These are phyloP conservation scores for Penicillium verrucosum DNA, from an alignment of 2,329 filamentous ascomycete species.

Conservation along the genomic window DNA sequence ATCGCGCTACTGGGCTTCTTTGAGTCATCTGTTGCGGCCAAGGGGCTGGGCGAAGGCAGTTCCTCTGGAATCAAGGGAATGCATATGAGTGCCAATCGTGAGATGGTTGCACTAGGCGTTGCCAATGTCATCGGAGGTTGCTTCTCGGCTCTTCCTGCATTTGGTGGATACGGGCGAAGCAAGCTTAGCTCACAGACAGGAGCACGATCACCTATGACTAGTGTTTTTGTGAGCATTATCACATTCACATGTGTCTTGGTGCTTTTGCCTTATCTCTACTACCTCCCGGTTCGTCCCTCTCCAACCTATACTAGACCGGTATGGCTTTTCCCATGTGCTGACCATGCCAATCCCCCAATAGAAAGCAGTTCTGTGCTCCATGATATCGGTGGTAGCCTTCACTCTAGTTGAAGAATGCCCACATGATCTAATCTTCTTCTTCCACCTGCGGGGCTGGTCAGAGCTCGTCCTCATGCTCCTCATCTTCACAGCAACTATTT, in stretches of 20 bases:
- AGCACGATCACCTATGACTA: constrained; percentile 89
- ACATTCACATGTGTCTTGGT: constrained; percentile 77
- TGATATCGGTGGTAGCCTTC: constrained; percentile 94
- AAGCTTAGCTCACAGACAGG: constrained; percentile 94
- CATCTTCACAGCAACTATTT: constrained; percentile 88
- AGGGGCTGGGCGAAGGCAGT: constrained; percentile 68
- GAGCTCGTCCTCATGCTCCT: constrained; percentile 84
- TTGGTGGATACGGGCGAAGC: constrained; percentile 92
- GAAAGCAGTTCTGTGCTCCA: constrained; percentile 89
- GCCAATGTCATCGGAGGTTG: constrained; percentile 89
- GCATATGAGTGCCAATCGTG: constrained; percentile 82
- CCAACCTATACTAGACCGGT: background rate
- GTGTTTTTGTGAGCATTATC: constrained; percentile 77
- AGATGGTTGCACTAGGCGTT: constrained; percentile 84
- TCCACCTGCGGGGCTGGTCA: constrained; percentile 77
- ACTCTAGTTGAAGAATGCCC: constrained; percentile 94
- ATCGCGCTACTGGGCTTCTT: constrained; percentile 98
- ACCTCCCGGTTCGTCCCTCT: constrained; percentile 72
- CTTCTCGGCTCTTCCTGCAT: constrained; percentile 89
- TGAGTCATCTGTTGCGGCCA: constrained; percentile 93
- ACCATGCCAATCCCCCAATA: constrained; percentile 35
- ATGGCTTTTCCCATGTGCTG: background rate
- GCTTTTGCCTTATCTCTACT: constrained; percentile 88
- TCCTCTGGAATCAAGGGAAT: constrained; percentile 71
- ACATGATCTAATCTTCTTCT: constrained; percentile 86